Percentiles rank a stretch among this genome's conserved stretches.
phyloP scores from a whole-genome alignment of 345 rosid species.

The Camelina neglecta region DNA sequence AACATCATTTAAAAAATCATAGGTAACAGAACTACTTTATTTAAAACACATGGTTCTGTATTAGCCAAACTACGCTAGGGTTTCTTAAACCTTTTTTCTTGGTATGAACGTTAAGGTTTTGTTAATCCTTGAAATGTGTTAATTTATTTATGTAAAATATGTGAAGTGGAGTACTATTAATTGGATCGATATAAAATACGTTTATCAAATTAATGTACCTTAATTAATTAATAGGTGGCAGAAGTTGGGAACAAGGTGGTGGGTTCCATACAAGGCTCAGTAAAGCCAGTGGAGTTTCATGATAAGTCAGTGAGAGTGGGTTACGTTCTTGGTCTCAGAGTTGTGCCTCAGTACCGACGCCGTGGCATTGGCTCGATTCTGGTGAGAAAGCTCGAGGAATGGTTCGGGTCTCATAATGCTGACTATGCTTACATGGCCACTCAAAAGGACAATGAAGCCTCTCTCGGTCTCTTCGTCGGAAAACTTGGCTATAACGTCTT shows the following conservation, averaged over 20 bases:
- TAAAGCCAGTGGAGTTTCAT: constrained; percentile 60
- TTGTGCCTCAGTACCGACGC: constrained; percentile 61
- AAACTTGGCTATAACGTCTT: constrained; percentile 59
- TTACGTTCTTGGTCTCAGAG: constrained; percentile 70
- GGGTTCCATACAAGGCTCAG: constrained; percentile 80
- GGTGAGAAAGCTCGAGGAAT: constrained; percentile 66
- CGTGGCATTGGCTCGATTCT: constrained; percentile 62
- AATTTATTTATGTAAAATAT: neutral
- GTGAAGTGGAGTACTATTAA: neutral
- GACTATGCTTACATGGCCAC: constrained; percentile 86
- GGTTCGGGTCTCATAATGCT: constrained; percentile 60
- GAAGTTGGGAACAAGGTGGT: constrained; percentile 61
- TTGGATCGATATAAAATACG: constrained; percentile 1
- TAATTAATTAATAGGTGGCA: constrained; percentile 56
- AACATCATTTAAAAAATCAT: neutral
- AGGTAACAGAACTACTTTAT: neutral
- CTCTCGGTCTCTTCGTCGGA: constrained; percentile 58
- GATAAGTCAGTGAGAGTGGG: constrained; percentile 59
- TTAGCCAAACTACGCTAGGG: neutral
- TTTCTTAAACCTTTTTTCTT: neutral
- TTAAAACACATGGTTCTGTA: no score
- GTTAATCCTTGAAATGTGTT: neutral
- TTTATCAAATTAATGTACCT: neutral
- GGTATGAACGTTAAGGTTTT: neutral
- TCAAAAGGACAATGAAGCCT: constrained; percentile 70